Evolutionary conservation across 768 basidiomycete species (phyloP).

Genomic region (Lentinula sp.): DNA sequence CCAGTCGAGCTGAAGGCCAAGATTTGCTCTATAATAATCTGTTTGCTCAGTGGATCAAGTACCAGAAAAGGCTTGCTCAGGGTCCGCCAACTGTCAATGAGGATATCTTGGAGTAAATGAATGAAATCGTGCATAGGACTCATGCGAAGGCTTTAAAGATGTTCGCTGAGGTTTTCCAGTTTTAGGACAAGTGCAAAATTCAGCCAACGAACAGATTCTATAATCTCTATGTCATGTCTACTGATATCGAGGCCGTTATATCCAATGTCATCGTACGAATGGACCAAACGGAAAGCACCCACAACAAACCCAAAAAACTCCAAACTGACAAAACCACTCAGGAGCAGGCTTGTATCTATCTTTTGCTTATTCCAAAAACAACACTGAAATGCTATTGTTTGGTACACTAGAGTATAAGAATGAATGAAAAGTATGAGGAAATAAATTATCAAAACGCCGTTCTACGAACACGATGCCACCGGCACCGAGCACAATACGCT

Average conservation of each 20-base stretch:
- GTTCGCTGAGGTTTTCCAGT: not conserved
- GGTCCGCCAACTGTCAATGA: not conserved
- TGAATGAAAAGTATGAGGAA: constrained; percentile 5
- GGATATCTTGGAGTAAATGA: not conserved
- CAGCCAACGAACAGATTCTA: not conserved
- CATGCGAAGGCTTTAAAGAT: not conserved
- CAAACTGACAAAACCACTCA: not conserved
- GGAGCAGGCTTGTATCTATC: not conserved
- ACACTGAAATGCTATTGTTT: not conserved
- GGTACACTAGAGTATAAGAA: not conserved
- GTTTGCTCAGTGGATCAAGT: not conserved
- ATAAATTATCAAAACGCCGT: constrained; percentile 4
- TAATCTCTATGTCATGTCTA: not conserved
- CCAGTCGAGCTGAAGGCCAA: not conserved
- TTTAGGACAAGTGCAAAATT: not conserved
- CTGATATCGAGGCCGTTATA: not conserved
- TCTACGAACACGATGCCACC: constrained; percentile 4
- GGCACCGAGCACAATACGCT: constrained; percentile 7
- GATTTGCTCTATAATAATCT: not conserved
- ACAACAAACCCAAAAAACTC: not conserved
- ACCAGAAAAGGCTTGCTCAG: not conserved
- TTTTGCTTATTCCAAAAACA: not conserved
- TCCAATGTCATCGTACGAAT: not conserved
- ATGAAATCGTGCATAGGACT: not conserved
- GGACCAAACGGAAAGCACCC: not conserved